Conservation (phyloP, 2,329 filamentous ascomycete species). For the Cryphonectria carpinicola region DNA sequence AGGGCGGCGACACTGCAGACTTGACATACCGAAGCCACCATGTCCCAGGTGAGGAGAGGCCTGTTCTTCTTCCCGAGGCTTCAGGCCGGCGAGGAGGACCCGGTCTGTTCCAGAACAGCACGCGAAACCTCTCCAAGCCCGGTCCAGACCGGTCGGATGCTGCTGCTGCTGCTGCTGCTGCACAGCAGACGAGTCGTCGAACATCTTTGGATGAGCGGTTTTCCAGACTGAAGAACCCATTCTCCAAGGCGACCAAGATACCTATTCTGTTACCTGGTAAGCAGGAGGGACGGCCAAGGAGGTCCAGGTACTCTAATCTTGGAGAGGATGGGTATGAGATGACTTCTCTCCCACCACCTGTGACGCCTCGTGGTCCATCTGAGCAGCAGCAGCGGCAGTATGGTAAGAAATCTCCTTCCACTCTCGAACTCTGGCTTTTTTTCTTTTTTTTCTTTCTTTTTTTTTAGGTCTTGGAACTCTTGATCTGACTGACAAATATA, state of each 20-base stretch:
- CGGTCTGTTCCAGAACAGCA: slow-evolving; percentile 35
- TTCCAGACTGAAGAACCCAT: neutral
- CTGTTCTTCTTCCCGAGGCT: slow-evolving; percentile 37
- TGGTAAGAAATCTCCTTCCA: neutral
- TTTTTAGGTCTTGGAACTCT: neutral
- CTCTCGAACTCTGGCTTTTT: neutral
- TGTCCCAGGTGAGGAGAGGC: slow-evolving; percentile 16
- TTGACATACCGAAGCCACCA: slow-evolving; percentile 20
- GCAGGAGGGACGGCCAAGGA: neutral
- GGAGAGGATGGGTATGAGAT: slow-evolving; percentile 3
- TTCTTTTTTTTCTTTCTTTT: no score
- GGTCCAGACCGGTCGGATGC: neutral
- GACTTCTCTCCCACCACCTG: neutral
- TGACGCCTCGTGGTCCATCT: neutral
- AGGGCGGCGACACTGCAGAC: slow-evolving; percentile 27
- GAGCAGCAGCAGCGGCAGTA: neutral
- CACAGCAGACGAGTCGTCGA: neutral
- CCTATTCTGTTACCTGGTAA: neutral
- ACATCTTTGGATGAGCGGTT: neutral
- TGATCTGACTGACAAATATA: neutral
- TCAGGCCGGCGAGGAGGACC: slow-evolving; percentile 38
- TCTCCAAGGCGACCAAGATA: neutral
- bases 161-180: neutral
- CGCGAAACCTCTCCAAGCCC: slow-evolving; percentile 3
- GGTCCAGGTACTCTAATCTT: slow-evolving; percentile 2